Conservation (phyloP, 371 early-diverging fungal species). For the Mortierella sp. region DNA sequence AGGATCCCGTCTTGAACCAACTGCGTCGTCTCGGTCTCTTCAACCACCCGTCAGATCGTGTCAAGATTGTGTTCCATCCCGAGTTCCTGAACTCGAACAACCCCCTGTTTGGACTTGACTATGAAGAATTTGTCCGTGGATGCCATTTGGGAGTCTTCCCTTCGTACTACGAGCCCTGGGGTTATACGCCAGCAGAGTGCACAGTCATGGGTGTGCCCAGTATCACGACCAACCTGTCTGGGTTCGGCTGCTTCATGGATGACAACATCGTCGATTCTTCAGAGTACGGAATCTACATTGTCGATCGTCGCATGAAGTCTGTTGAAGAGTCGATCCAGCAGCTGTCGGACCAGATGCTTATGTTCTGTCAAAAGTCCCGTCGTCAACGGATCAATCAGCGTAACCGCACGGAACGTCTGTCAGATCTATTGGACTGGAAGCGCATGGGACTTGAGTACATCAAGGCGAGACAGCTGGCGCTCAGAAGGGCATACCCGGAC, state of each 20-base stretch:
- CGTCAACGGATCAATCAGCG: slow-evolving; percentile 98
- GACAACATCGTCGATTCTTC: slow-evolving; percentile 93
- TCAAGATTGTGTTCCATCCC: slow-evolving; percentile 97
- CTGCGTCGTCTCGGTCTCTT: slow-evolving; percentile 86
- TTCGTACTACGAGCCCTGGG: slow-evolving; percentile 97
- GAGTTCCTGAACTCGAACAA: slow-evolving; percentile 95
- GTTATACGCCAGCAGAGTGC: slow-evolving; percentile 97
- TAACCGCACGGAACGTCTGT: slow-evolving; percentile 95
- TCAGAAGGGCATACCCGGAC: slow-evolving; percentile 91
- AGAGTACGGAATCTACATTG: slow-evolving; percentile 97
- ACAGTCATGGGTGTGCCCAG: slow-evolving; percentile 98
- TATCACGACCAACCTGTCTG: slow-evolving; percentile 95
- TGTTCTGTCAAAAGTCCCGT: slow-evolving; percentile 92
- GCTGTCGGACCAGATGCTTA: slow-evolving; percentile 88
- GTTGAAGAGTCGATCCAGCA: slow-evolving; percentile 94
- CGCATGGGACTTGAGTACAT: slow-evolving; percentile 97
- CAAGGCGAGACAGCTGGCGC: slow-evolving; percentile 93
- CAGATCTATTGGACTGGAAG: slow-evolving; percentile 97
- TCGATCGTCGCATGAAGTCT: slow-evolving; percentile 93
- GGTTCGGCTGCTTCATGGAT: slow-evolving; percentile 98
- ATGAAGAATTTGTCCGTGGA: slow-evolving; percentile 98
- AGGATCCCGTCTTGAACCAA: slow-evolving; percentile 89
- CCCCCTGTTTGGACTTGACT: slow-evolving; percentile 94
- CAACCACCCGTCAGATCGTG: slow-evolving; percentile 91
- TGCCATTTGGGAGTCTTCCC: slow-evolving; percentile 97